A percentile compares a stretch with the other conserved stretches of the same genome.
phyloP scores from a whole-genome alignment of 495 filamentous ascomycete genomes.

The Collariella sp. region DNA sequence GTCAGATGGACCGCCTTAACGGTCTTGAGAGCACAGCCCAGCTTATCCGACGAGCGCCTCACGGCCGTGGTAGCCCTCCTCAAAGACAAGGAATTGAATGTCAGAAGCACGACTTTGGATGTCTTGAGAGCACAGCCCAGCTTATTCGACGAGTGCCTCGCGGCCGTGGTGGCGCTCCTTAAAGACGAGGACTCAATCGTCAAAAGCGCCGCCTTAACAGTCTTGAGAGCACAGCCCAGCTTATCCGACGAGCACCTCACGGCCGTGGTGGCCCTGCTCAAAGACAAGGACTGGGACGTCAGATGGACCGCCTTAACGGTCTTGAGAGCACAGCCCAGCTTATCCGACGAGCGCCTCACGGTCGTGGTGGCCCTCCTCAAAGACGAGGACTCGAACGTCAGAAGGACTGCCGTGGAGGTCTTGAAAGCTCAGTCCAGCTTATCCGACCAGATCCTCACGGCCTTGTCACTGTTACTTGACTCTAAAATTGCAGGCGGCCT shows the following conservation, averaged over 20 bases:
- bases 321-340: not conserved
- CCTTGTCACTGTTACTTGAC: not conserved
- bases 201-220: no score
- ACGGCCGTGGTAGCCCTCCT: not conserved
- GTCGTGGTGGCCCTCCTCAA: no score
- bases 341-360: not conserved
- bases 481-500: not conserved
- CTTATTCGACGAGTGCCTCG: not conserved
- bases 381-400: not conserved
- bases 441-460: not conserved
- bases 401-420: not conserved
- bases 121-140: not conserved
- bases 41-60: not conserved
- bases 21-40: not conserved
- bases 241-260: no score
- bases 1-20: constrained; percentile 4
- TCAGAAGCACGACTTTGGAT: not conserved
- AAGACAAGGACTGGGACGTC: not conserved
- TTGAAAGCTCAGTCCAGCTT: not conserved
- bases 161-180: not conserved
- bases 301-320: not conserved
- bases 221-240: no score
- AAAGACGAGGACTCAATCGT: no score
- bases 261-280: no score
- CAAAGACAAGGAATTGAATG: not conserved